Conservation (phyloP, 1,284 basidiomycete species). For the Agaricales sp. region DNA sequence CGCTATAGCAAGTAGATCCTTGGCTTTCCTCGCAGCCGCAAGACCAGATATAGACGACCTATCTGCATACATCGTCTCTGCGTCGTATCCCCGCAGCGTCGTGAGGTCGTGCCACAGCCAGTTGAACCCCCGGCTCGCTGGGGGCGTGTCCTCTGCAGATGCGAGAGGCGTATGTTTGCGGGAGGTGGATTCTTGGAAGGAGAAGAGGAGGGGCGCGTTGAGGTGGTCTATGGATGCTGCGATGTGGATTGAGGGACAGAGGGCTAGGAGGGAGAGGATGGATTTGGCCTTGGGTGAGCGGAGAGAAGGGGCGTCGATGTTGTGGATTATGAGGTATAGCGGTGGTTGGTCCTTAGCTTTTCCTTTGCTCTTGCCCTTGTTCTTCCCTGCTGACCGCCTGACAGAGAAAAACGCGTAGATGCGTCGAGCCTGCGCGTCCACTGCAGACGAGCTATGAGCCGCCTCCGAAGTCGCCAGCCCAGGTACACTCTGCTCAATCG, state of each 20-base stretch:
- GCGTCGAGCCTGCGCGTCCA: constrained; percentile 54
- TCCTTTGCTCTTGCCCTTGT: neutral
- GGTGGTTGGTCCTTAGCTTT: constrained; percentile 17
- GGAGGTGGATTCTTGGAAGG: constrained; percentile 45
- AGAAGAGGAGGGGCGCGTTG: constrained; percentile 71
- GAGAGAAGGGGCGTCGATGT: constrained; percentile 70
- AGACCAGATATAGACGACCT: constrained; percentile 52
- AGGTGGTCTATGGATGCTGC: constrained; percentile 81
- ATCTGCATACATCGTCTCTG: constrained; percentile 64
- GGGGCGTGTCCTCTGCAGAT: constrained; percentile 14
- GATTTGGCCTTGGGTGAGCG: constrained; percentile 53
- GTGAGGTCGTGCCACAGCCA: constrained; percentile 88
- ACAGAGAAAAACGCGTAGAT: constrained; percentile 56
- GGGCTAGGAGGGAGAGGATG: constrained; percentile 59
- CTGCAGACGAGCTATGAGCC: constrained; percentile 22
- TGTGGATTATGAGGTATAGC: constrained; percentile 79
- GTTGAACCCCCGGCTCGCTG: constrained; percentile 51
- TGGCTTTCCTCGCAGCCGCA: constrained; percentile 28
- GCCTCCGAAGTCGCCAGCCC: constrained; percentile 31
- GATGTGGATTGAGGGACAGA: constrained; percentile 66
- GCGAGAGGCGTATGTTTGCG: constrained; percentile 28
- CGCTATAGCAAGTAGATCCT: constrained; percentile 22
- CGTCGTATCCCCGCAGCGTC: constrained; percentile 73
- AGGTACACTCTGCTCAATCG: constrained; percentile 53
- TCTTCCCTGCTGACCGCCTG: constrained; percentile 18